phyloP scores from a whole-genome alignment of 2,329 filamentous ascomycete species.

The Monascus ruber region DNA sequence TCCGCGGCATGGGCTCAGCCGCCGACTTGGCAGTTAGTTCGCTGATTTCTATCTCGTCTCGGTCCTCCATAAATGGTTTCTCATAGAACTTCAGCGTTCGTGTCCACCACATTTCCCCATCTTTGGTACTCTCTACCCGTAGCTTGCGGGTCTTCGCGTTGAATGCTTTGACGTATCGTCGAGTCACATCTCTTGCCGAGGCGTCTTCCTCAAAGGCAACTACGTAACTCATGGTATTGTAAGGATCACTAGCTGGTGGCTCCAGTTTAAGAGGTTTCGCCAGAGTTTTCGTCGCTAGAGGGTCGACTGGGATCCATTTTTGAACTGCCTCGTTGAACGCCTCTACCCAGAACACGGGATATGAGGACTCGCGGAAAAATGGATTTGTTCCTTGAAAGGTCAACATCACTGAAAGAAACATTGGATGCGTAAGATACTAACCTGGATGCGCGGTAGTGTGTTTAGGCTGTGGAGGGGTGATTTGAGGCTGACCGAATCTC shows the following conservation, averaged over 20 bases:
- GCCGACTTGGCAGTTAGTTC: constrained; percentile 62
- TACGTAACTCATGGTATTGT: constrained; percentile 72
- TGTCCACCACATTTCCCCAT: constrained; percentile 47
- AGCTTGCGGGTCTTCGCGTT: constrained; percentile 77
- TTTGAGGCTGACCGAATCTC: constrained; percentile 27
- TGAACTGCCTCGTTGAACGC: constrained; percentile 74
- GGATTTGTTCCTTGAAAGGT: constrained; percentile 24
- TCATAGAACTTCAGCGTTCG: constrained; percentile 32
- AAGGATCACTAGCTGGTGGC: constrained; percentile 64
- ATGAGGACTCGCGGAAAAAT: constrained; percentile 56
- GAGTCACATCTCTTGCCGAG: constrained; percentile 71
- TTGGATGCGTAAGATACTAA: constrained; percentile 4
- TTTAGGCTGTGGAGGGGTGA: constrained; percentile 12
- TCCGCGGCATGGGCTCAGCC: constrained; percentile 73
- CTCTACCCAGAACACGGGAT: constrained; percentile 91
- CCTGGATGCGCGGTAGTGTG: constrained; percentile 9
- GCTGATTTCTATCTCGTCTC: constrained; percentile 74
- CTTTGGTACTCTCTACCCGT: constrained; percentile 59
- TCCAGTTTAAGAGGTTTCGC: constrained; percentile 68
- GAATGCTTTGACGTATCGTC: constrained; percentile 75
- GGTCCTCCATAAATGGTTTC: constrained; percentile 41
- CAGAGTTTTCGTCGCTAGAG: constrained; percentile 68
- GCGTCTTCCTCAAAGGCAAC: constrained; percentile 75
- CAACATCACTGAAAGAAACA: constrained; percentile 4
- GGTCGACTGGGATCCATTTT: constrained; percentile 84